These are phyloP conservation scores for Curvularia lunata DNA, from an alignment of 2,329 filamentous ascomycete species.

Conservation along the genomic window DNA sequence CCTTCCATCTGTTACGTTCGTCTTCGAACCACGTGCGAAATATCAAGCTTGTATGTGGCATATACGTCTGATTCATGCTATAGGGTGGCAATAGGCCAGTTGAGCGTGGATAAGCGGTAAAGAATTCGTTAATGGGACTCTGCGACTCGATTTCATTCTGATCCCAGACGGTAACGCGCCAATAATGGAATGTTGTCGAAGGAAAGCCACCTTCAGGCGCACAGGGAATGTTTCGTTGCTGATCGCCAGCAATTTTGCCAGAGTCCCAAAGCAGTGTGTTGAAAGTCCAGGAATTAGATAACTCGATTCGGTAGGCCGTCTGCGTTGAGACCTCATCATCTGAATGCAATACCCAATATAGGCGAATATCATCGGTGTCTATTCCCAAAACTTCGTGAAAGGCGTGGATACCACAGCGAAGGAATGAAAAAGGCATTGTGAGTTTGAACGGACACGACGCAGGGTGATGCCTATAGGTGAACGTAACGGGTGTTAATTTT, in stretches of 20 bases:
- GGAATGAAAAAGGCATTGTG: slow-evolving; percentile 35
- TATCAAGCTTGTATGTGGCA: slow-evolving; percentile 53
- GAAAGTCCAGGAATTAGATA: not conserved
- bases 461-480: too few relatives aligned
- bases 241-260: slow-evolving; percentile 21
- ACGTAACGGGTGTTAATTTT: too few relatives aligned
- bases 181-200: slow-evolving; percentile 48
- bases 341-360: slow-evolving; percentile 46
- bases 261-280: not conserved
- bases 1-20: slow-evolving; percentile 50
- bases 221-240: slow-evolving; percentile 40
- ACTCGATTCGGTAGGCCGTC: slow-evolving; percentile 22
- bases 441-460: not conserved
- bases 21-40: slow-evolving; percentile 54
- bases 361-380: slow-evolving; percentile 48
- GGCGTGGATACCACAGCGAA: slow-evolving; percentile 49
- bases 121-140: slow-evolving; percentile 46
- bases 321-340: slow-evolving; percentile 40
- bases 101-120: slow-evolving; percentile 50
- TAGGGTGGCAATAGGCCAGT: slow-evolving; percentile 47
- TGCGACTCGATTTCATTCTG: slow-evolving; percentile 33
- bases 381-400: slow-evolving; percentile 51
- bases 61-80: slow-evolving; percentile 54
- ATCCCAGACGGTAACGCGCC: slow-evolving; percentile 50
- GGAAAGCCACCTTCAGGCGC: slow-evolving; percentile 43